Evolutionary conservation across 495 filamentous ascomycete genomes (phyloP).

Genomic region (Neurospora sp.): DNA sequence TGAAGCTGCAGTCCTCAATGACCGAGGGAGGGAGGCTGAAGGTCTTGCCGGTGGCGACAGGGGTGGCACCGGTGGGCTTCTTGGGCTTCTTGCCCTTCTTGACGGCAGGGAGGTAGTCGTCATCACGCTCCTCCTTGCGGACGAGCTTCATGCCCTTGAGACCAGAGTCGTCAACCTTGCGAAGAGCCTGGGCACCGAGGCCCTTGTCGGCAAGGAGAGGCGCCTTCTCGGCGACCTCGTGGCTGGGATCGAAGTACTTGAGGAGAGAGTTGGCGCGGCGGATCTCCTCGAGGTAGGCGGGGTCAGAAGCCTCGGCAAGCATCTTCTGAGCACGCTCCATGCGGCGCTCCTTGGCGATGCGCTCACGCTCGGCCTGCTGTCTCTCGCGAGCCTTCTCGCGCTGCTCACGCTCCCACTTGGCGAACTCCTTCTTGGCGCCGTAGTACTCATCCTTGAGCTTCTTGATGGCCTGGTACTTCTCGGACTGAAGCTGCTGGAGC

Average conservation of each 20-base stretch:
- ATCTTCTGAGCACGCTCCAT: slow-evolving; percentile 76
- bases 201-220: slow-evolving; percentile 55
- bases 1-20: slow-evolving; percentile 75
- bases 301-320: slow-evolving; percentile 82
- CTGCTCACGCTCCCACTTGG: slow-evolving; percentile 71
- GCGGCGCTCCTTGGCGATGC: slow-evolving; percentile 70
- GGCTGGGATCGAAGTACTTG: slow-evolving; percentile 77
- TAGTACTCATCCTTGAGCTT: slow-evolving; percentile 81
- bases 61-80: slow-evolving; percentile 38
- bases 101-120: slow-evolving; percentile 73
- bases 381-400: slow-evolving; percentile 52
- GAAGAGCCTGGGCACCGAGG: slow-evolving; percentile 57
- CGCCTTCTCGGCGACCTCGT: slow-evolving; percentile 46
- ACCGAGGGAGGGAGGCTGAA: slow-evolving; percentile 84
- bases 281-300: slow-evolving; percentile 86
- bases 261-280: slow-evolving; percentile 75
- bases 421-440: slow-evolving; percentile 61
- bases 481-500: slow-evolving; percentile 70
- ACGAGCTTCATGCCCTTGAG: slow-evolving; percentile 69
- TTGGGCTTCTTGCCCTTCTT: slow-evolving; percentile 92
- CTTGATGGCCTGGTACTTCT: slow-evolving; percentile 69
- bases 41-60: slow-evolving; percentile 42
- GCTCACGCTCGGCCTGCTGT: slow-evolving; percentile 56
- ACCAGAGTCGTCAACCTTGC: slow-evolving; percentile 67
- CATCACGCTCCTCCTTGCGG: slow-evolving; percentile 76